phyloP scores from a whole-genome alignment of 345 rosid species.

The Salix brachista region DNA sequence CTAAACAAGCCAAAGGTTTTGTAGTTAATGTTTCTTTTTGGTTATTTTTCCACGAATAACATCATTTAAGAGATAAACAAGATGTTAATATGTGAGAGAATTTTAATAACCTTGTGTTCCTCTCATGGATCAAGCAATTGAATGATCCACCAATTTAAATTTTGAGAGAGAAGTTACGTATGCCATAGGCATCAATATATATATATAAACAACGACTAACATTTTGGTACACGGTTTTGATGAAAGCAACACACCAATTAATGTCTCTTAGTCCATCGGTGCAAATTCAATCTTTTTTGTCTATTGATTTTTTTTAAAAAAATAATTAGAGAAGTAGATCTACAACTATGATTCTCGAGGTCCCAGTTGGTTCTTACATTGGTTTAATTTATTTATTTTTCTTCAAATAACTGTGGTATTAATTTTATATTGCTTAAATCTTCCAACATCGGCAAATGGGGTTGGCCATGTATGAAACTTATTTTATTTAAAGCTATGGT shows the following conservation, averaged over 20 bases:
- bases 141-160: too few relatives aligned
- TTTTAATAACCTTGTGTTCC: too few relatives aligned
- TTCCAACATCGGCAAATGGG: slow-evolving; percentile 1
- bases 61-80: too few relatives aligned
- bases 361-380: neutral
- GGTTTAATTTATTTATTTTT: neutral
- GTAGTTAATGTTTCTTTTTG: neutral
- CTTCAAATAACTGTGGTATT: neutral
- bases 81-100: too few relatives aligned
- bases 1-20: neutral
- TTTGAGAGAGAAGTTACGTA: too few relatives aligned
- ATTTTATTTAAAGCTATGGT: neutral
- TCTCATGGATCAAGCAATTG: too few relatives aligned
- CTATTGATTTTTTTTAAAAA: neutral
- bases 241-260: neutral
- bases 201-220: too few relatives aligned
- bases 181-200: too few relatives aligned
- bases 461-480: neutral
- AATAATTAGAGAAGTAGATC: neutral
- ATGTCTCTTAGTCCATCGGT: neutral
- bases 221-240: too few relatives aligned
- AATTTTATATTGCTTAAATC: neutral
- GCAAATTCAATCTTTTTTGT: neutral
- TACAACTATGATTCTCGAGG: neutral
- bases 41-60: too few relatives aligned